Percentiles rank a stretch among this genome's conserved stretches.
Conservation (phyloP, 768 basidiomycete genomes). For the Suillus variegatus region DNA sequence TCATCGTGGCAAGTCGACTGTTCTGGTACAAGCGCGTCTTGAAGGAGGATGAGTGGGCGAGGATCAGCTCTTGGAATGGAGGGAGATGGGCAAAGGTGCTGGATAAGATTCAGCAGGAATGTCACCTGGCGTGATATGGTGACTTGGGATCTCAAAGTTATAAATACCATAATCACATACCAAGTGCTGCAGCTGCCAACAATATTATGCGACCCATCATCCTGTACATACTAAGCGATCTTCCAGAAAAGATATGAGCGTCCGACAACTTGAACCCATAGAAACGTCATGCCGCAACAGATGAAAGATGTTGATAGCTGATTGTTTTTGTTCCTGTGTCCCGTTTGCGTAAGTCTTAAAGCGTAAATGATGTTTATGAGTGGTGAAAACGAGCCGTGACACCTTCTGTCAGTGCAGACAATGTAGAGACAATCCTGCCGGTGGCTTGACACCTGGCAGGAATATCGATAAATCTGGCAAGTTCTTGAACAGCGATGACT, state of each 20-base stretch:
- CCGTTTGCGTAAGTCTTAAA: no score
- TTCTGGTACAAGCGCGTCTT: constrained; percentile 8
- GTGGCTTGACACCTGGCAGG: no score
- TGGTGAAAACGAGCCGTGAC: no score
- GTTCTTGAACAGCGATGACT: no score
- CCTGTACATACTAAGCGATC: constrained; percentile 2
- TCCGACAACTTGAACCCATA: neutral
- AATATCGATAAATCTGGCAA: no score
- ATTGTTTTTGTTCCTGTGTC: no score
- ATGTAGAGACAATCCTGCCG: no score
- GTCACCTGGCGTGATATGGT: neutral
- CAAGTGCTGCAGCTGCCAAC: neutral
- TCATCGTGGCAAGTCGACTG: constrained; percentile 3
- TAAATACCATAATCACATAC: neutral
- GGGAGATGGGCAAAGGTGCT: constrained; percentile 9
- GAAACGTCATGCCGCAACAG: neutral
- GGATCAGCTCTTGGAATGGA: constrained; percentile 5
- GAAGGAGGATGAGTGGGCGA: constrained; percentile 8
- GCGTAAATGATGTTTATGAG: no score
- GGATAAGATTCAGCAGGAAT: constrained; percentile 1
- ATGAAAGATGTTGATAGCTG: no score
- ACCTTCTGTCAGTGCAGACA: no score
- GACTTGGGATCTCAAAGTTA: neutral
- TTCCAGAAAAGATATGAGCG: neutral
- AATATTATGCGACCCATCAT: constrained; percentile 3